Evolutionary conservation across 1,139 yeast species (phyloP).

Genomic region (Suhomyces wounanorum): DNA sequence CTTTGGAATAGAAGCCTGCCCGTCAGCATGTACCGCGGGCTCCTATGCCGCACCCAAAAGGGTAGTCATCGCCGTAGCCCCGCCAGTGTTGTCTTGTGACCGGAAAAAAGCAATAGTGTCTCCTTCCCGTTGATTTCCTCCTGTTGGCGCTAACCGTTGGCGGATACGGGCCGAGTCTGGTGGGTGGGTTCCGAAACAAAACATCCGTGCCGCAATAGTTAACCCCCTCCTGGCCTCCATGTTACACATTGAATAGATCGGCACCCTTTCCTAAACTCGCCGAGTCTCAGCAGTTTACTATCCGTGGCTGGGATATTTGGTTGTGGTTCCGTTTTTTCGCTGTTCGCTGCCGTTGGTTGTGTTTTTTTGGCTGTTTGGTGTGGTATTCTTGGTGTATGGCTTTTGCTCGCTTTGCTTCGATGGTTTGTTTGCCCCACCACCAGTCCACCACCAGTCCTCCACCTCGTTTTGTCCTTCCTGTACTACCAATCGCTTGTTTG

Average conservation of each 20-base stretch:
- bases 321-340: no score
- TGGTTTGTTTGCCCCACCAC: no score
- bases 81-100: background rate
- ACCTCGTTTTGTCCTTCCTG: no score
- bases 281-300: background rate
- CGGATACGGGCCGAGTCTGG: background rate
- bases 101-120: background rate
- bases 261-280: background rate
- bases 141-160: background rate
- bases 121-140: no score
- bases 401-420: no score
- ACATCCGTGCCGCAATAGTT: background rate
- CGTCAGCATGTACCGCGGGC: background rate
- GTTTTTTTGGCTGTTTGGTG: no score
- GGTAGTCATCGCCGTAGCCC: slow-evolving; percentile 1
- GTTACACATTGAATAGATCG: background rate
- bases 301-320: no score
- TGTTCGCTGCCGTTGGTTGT: no score
- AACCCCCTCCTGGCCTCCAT: background rate
- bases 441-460: no score
- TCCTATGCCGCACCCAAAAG: background rate
- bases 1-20: background rate
- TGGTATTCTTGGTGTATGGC: no score
- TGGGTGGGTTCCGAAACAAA: background rate
- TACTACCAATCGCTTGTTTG: no score